phyloP scores from a whole-genome alignment of 108 stramenopile genomes.

The Epipyxis sp. region DNA sequence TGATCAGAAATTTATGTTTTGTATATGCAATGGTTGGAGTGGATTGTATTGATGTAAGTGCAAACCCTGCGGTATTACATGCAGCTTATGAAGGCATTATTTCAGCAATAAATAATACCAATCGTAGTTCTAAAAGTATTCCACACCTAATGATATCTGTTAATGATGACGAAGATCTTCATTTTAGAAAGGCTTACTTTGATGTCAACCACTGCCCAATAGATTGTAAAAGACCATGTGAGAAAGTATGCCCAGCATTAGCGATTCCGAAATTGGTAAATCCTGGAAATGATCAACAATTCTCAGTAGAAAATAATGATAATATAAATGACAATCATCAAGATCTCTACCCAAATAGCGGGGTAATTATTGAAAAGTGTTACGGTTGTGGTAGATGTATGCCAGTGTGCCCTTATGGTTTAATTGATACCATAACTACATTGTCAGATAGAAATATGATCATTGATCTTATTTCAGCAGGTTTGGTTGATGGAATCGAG shows the following conservation, averaged over 20 bases:
- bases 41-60: conserved; percentile 50
- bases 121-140: conserved; percentile 8
- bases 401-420: conserved; percentile 46
- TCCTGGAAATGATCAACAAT: background rate
- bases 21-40: conserved; percentile 48
- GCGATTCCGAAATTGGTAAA: conserved; percentile 31
- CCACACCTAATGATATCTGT: conserved; percentile 46
- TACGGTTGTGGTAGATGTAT: conserved; percentile 54
- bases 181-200: conserved; percentile 49
- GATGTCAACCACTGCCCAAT: conserved; percentile 36
- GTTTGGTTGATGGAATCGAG: conserved; percentile 20
- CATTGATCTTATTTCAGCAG: conserved; percentile 21
- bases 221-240: conserved; percentile 48
- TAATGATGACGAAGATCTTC: conserved; percentile 46
- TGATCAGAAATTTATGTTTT: conserved; percentile 41
- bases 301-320: background rate
- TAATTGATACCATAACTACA: too few species aligned
- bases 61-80: conserved; percentile 42
- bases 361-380: conserved; percentile 38
- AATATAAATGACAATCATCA: too few species aligned
- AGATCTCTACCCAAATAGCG: conserved; percentile 5
- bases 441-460: conserved; percentile 27
- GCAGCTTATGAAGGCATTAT: conserved; percentile 44
- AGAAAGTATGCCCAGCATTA: conserved; percentile 43
- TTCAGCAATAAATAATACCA: conserved; percentile 24